These are phyloP conservation scores for Camellia sinensis DNA, from an alignment of 148 eudicot genomes.

Conservation along the genomic window DNA sequence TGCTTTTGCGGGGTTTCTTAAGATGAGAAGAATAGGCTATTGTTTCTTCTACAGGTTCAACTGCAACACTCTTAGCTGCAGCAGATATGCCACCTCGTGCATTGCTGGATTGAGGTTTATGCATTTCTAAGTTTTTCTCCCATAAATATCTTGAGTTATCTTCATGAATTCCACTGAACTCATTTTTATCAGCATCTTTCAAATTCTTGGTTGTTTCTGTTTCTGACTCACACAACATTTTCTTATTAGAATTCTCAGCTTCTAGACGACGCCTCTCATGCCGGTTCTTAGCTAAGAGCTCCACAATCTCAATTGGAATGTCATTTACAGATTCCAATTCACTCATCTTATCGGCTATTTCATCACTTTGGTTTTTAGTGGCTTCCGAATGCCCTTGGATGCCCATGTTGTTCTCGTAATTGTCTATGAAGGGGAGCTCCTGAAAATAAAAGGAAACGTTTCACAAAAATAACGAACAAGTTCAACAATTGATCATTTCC, in stretches of 20 bases:
- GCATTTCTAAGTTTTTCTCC: neutral
- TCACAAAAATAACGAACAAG: neutral
- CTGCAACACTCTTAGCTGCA: neutral
- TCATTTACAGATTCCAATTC: slow-evolving; percentile 20
- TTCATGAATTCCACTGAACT: neutral
- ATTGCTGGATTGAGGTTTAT: slow-evolving; percentile 10
- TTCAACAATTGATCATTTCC: neutral
- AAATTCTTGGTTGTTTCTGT: slow-evolving; percentile 5
- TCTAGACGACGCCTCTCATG: slow-evolving; percentile 21
- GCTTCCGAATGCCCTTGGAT: slow-evolving; percentile 6
- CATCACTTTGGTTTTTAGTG: neutral
- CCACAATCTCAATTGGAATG: slow-evolving; percentile 27
- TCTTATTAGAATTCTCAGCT: slow-evolving; percentile 16
- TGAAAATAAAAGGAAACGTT: slow-evolving; percentile 12
- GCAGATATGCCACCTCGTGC: slow-evolving; percentile 6
- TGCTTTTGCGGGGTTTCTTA: slow-evolving; percentile 13
- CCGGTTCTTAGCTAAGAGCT: slow-evolving; percentile 21
- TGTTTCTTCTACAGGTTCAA: neutral
- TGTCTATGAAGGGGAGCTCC: slow-evolving; percentile 6
- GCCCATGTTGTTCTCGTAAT: slow-evolving; percentile 1
- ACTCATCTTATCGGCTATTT: neutral
- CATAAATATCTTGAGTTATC: neutral
- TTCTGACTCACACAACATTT: neutral
- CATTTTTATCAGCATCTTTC: slow-evolving; percentile 2
- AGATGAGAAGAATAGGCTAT: slow-evolving; percentile 6